These are phyloP conservation scores for Pluteus cervinus DNA, from an alignment of 768 basidiomycete species.

Conservation along the genomic window DNA sequence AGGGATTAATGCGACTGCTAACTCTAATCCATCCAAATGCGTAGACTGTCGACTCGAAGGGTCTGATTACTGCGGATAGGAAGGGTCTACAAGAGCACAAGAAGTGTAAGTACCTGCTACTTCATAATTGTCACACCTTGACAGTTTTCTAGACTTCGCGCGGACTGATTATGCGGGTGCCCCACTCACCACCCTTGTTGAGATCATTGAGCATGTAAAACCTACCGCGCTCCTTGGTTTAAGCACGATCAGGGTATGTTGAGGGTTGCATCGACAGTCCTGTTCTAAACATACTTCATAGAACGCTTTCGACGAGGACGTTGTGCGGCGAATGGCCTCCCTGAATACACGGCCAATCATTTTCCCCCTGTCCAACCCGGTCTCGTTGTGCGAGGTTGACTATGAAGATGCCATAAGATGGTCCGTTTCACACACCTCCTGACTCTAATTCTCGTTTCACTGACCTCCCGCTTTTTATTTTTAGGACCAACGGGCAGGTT, in stretches of 20 bases:
- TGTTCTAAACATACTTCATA: slow-evolving; percentile 22
- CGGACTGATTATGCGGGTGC: slow-evolving; percentile 65
- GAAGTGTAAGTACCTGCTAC: slow-evolving; percentile 37
- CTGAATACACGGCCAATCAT: slow-evolving; percentile 70
- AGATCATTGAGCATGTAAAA: slow-evolving; percentile 66
- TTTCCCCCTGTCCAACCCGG: slow-evolving; percentile 77
- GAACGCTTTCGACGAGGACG: slow-evolving; percentile 60
- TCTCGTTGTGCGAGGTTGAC: slow-evolving; percentile 53
- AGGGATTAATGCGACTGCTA: background rate
- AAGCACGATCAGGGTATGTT: slow-evolving; percentile 46
- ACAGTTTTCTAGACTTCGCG: slow-evolving; percentile 60
- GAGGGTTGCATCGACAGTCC: background rate
- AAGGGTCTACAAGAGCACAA: slow-evolving; percentile 70
- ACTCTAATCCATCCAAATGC: slow-evolving; percentile 7
- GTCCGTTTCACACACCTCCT: slow-evolving; percentile 25
- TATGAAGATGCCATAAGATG: slow-evolving; percentile 55
- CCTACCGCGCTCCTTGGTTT: slow-evolving; percentile 77
- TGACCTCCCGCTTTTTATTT: background rate
- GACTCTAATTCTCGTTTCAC: background rate
- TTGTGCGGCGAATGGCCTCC: slow-evolving; percentile 56
- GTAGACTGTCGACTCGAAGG: slow-evolving; percentile 73
- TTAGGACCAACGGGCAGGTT: slow-evolving; percentile 56
- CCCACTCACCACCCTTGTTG: slow-evolving; percentile 50
- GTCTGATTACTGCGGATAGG: slow-evolving; percentile 66
- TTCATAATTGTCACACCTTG: slow-evolving; percentile 24